Evolutionary conservation across 805 yeast species (phyloP).

Genomic region (Yarrowia sp.): DNA sequence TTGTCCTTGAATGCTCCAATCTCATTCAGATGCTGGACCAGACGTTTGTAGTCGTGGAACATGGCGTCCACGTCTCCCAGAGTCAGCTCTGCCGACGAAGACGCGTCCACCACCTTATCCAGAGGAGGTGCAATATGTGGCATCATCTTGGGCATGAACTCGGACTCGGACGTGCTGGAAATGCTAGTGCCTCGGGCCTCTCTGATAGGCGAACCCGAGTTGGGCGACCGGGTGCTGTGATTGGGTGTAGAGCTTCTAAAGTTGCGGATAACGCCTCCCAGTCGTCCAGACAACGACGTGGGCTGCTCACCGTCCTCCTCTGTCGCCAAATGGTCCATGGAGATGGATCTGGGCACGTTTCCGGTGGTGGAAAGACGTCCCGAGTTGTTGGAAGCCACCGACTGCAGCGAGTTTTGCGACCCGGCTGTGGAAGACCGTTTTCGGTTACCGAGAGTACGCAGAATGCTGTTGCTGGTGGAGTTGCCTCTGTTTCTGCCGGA

Average conservation of each 20-base stretch:
- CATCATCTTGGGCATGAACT: slow-evolving; percentile 7
- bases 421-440: slow-evolving; percentile 7
- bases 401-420: background rate
- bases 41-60: slow-evolving; percentile 41
- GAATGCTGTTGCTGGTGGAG: slow-evolving; percentile 18
- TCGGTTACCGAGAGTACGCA: slow-evolving; percentile 2
- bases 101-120: slow-evolving; percentile 31
- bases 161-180: slow-evolving; percentile 22
- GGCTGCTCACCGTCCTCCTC: slow-evolving; percentile 11
- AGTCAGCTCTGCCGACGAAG: slow-evolving; percentile 38
- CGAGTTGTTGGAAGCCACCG: background rate
- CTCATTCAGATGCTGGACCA: slow-evolving; percentile 37
- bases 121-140: slow-evolving; percentile 32
- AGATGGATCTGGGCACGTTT: slow-evolving; percentile 21
- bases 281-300: background rate
- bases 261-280: slow-evolving; percentile 23
- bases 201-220: slow-evolving; percentile 14
- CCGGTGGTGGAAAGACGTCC: background rate
- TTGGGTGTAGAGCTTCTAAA: slow-evolving; percentile 17
- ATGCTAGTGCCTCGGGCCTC: slow-evolving; percentile 21
- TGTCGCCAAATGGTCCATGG: slow-evolving; percentile 19
- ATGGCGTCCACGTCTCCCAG: slow-evolving; percentile 40
- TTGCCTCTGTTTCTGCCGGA: slow-evolving; percentile 31
- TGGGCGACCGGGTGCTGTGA: slow-evolving; percentile 9
- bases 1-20: slow-evolving; percentile 33